Evolutionary conservation across 768 basidiomycete species (phyloP).

Genomic region (Leccinum aurantiacum): DNA sequence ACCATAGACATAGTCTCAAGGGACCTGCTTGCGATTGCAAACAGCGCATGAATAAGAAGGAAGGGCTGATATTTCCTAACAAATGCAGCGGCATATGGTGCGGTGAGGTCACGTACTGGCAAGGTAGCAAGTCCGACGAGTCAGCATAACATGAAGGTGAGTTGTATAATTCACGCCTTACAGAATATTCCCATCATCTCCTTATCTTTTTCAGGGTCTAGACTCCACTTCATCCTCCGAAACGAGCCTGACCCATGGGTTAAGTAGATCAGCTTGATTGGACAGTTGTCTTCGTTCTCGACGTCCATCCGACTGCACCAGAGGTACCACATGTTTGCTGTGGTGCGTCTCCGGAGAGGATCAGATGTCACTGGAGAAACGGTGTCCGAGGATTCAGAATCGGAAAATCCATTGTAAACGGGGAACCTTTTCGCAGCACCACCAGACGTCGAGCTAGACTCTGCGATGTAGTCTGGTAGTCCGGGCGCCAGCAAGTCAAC

Average conservation of each 20-base stretch:
- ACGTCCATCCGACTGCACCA: not conserved
- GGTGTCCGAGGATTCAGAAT: not conserved
- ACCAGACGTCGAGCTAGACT: not conserved
- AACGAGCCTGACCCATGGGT: not conserved
- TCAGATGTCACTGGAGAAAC: not conserved
- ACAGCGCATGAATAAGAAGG: not conserved
- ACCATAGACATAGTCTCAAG: not conserved
- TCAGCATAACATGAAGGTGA: not conserved
- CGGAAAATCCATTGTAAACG: not conserved
- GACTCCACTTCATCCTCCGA: not conserved
- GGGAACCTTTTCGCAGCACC: not conserved
- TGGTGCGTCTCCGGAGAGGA: not conserved
- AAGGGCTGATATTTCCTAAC: not conserved
- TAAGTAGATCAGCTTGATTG: not conserved
- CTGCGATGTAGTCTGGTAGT: not conserved
- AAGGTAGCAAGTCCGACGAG: not conserved
- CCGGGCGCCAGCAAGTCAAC: not conserved
- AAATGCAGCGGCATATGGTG: not conserved
- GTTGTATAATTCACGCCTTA: not conserved
- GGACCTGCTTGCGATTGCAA: not conserved
- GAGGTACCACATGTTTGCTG: not conserved
- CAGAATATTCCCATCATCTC: not conserved
- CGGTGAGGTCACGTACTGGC: not conserved
- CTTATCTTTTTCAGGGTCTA: not conserved
- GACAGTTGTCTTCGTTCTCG: not conserved